Conservation (phyloP, 441 rosid species). For the Sinapis alba region DNA sequence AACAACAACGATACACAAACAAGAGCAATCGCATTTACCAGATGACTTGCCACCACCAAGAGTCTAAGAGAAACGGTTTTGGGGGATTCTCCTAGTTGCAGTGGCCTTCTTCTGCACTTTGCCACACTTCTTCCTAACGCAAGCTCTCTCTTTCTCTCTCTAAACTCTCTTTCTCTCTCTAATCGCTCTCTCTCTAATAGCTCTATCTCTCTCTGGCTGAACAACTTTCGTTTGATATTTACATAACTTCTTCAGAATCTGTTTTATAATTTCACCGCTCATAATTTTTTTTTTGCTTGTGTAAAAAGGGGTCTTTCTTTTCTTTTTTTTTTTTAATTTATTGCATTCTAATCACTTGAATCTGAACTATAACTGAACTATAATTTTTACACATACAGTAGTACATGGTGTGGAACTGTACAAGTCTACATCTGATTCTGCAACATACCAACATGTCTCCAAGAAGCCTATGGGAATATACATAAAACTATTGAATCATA, state of each 20-base stretch:
- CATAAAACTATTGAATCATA: constrained; percentile 21
- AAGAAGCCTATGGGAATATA: constrained; percentile 7
- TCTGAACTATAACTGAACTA: too few relatives aligned
- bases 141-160: constrained; percentile 17
- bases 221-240: constrained; percentile 15
- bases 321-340: constrained; percentile 18
- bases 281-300: constrained; percentile 14
- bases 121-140: constrained; percentile 9
- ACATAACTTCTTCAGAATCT: constrained; percentile 27
- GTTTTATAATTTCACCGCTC: constrained; percentile 29
- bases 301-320: constrained; percentile 20
- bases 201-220: constrained; percentile 16
- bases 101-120: constrained; percentile 30
- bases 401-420: constrained; percentile 1
- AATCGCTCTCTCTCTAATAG: background rate
- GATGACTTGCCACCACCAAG: background rate
- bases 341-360: constrained; percentile 30
- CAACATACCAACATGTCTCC: constrained; percentile 11
- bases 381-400: too few relatives aligned
- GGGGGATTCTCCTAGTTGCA: constrained; percentile 17
- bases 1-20: constrained; percentile 24
- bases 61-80: background rate
- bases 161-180: background rate
- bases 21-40: constrained; percentile 36
- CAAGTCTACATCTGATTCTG: constrained; percentile 20